phyloP scores from a whole-genome alignment of 208 protist genomes.

The Trypanosoma rangeli region DNA sequence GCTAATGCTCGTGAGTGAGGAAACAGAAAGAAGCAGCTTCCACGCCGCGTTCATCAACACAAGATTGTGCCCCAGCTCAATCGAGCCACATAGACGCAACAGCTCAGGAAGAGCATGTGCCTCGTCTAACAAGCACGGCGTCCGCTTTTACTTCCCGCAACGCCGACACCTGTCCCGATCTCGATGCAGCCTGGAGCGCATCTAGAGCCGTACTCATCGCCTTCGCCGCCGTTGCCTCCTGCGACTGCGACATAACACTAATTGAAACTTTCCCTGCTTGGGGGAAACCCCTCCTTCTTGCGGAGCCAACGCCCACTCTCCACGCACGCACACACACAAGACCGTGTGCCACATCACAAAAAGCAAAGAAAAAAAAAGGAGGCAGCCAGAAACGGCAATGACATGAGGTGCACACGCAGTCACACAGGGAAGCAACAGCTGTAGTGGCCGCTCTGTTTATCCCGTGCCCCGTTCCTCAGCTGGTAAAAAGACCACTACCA shows the following conservation, averaged over 20 bases:
- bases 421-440: background rate
- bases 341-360: background rate
- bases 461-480: background rate
- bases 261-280: background rate
- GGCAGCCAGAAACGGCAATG: background rate
- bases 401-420: background rate
- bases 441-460: background rate
- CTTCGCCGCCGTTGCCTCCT: background rate
- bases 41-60: constrained; percentile 60
- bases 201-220: constrained; percentile 2
- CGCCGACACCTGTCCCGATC: constrained; percentile 7
- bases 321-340: no score
- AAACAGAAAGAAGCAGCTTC: constrained; percentile 63
- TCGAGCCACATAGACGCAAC: constrained; percentile 45
- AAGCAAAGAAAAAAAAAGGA: constrained; percentile 5
- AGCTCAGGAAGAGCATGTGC: constrained; percentile 38
- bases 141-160: constrained; percentile 27
- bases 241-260: constrained; percentile 13
- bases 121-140: constrained; percentile 31
- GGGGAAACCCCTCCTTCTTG: background rate
- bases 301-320: background rate
- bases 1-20: constrained; percentile 31
- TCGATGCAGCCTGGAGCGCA: constrained; percentile 12
- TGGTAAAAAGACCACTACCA: background rate
- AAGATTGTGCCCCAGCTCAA: constrained; percentile 32